Evolutionary conservation across 352 stramenopile genomes (phyloP).

Genomic region (Sclerospora graminicola): DNA sequence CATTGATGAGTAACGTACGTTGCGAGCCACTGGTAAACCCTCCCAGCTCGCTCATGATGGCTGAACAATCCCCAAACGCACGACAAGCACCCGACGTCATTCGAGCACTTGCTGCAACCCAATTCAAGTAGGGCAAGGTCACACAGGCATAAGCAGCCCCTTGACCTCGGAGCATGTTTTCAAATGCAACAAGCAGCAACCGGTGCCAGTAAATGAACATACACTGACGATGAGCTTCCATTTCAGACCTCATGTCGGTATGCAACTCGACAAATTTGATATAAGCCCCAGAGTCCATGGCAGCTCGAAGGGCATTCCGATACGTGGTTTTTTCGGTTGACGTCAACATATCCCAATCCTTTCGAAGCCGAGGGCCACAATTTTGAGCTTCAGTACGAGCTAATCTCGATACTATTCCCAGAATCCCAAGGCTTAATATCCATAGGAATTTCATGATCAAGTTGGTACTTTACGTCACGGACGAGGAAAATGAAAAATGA

Average conservation of each 20-base stretch:
- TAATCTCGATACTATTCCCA: constrained; percentile 7
- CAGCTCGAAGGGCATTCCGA: constrained; percentile 24
- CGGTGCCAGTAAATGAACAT: constrained; percentile 85
- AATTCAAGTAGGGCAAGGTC: constrained; percentile 78
- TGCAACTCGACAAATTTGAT: constrained; percentile 61
- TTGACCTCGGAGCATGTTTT: constrained; percentile 76
- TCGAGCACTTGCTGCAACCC: constrained; percentile 38
- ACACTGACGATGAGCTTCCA: constrained; percentile 46
- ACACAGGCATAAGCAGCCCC: constrained; percentile 46
- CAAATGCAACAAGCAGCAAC: constrained; percentile 47
- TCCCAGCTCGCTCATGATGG: constrained; percentile 30
- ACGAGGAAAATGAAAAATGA: too few relatives aligned
- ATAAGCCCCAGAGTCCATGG: constrained; percentile 51
- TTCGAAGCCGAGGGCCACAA: constrained; percentile 34
- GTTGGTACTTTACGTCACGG: neutral
- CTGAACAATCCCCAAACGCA: constrained; percentile 38
- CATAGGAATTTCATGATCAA: constrained; percentile 17
- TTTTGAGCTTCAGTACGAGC: constrained; percentile 7
- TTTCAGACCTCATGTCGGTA: constrained; percentile 46
- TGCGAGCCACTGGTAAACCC: constrained; percentile 16
- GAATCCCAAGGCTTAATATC: constrained; percentile 9
- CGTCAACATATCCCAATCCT: constrained; percentile 38
- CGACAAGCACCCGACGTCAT: constrained; percentile 30
- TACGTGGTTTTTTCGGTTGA: constrained; percentile 39
- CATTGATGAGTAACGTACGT: constrained; percentile 40